Conservation (phyloP, 192 early-diverging fungal species). For the Umbelopsis ramanniana region DNA sequence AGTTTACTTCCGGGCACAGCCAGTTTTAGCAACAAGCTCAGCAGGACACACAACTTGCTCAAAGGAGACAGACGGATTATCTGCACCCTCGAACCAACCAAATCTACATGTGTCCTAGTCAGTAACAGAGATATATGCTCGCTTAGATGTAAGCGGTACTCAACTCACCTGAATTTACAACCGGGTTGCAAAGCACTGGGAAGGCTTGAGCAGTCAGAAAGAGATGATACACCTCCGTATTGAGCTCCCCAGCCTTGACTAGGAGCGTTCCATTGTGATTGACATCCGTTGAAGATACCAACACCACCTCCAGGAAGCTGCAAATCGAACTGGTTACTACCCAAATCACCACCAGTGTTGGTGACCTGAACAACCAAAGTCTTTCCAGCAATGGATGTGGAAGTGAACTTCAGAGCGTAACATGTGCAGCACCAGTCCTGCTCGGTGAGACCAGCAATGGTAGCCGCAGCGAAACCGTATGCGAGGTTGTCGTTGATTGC, state of each 20-base stretch:
- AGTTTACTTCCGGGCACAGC: conserved; percentile 26
- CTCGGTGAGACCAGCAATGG: conserved; percentile 24
- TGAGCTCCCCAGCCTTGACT: conserved; percentile 22
- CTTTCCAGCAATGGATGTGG: conserved; percentile 23
- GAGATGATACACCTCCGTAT: conserved; percentile 29
- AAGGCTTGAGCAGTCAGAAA: conserved; percentile 20
- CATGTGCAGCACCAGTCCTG: conserved; percentile 31
- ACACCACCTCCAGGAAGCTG: conserved; percentile 38
- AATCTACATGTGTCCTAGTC: conserved; percentile 8
- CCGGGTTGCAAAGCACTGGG: conserved; percentile 31
- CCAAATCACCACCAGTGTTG: conserved; percentile 32
- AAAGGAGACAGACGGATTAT: conserved; percentile 30
- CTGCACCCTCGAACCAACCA: conserved; percentile 32
- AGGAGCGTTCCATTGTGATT: conserved; percentile 26
- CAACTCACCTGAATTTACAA: conserved; percentile 28
- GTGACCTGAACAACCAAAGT: conserved; percentile 34
- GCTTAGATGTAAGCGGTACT: not conserved
- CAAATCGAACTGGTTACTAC: conserved; percentile 31
- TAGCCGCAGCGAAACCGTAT: conserved; percentile 39
- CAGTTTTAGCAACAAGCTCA: conserved; percentile 21
- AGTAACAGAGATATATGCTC: not conserved
- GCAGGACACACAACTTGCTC: conserved; percentile 29
- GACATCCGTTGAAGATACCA: conserved; percentile 35
- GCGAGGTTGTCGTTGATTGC: conserved; percentile 30
- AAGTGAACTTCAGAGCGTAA: conserved; percentile 32